Evolutionary conservation across 495 filamentous ascomycete genomes (phyloP).

Genomic region (Chaetomium fimeti): DNA sequence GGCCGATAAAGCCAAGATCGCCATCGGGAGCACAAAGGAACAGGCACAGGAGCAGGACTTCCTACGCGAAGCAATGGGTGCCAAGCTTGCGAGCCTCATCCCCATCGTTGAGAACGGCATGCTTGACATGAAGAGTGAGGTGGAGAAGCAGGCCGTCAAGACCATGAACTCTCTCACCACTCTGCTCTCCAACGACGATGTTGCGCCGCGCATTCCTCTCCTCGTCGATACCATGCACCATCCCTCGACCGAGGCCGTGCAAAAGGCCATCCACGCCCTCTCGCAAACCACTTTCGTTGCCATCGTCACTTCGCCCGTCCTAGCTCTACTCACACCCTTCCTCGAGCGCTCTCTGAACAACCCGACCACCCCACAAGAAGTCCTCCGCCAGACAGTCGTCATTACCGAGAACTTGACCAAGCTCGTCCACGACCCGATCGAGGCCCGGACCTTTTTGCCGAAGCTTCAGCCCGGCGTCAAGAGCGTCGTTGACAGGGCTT

Average conservation of each 20-base stretch:
- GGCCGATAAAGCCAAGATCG: conserved; percentile 88
- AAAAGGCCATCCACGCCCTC: conserved; percentile 94
- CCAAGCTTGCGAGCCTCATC: conserved; percentile 84
- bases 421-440: conserved; percentile 94
- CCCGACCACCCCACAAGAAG: conserved; percentile 87
- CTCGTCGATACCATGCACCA: conserved; percentile 94
- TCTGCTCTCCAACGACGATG: conserved; percentile 94
- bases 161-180: conserved; percentile 89
- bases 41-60: conserved; percentile 83
- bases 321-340: conserved; percentile 94
- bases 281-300: conserved; percentile 99
- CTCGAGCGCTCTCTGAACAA: conserved; percentile 90
- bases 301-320: conserved; percentile 93
- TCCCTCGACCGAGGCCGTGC: conserved; percentile 80
- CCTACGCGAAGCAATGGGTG: conserved; percentile 86
- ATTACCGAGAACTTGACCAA: conserved; percentile 99
- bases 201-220: conserved; percentile 86
- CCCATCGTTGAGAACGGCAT: conserved; percentile 90
- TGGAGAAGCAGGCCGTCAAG: conserved; percentile 80
- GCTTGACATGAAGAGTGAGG: conserved; percentile 93
- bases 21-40: conserved; percentile 69
- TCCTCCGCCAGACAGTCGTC: conserved; percentile 89
- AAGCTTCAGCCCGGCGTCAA: conserved; percentile 95
- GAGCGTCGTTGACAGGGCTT: conserved; percentile 79
- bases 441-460: conserved; percentile 93